Evolutionary conservation across 495 filamentous ascomycete species (phyloP).

Genomic region (Saxophila tyrrhenica): DNA sequence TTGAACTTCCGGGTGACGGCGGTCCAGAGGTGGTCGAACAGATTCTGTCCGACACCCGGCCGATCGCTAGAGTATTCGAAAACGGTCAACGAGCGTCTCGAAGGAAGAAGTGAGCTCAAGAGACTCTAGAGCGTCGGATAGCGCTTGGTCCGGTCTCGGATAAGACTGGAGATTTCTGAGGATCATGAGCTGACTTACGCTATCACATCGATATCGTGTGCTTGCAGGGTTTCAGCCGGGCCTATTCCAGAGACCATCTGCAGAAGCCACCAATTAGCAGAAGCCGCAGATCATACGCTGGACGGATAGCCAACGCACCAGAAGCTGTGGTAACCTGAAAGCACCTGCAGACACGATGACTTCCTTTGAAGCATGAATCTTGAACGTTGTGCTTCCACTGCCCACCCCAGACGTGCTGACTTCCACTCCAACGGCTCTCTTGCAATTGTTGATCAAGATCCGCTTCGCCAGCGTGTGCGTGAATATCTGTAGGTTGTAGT

Average conservation of each 20-base stretch:
- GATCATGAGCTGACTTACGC: too few species aligned
- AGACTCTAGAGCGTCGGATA: too few species aligned
- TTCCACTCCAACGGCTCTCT: conserved; percentile 37
- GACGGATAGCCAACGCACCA: too few species aligned
- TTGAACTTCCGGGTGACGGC: too few species aligned
- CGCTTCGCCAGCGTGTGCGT: conserved; percentile 30
- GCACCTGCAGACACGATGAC: conserved; percentile 47
- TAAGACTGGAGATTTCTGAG: too few species aligned
- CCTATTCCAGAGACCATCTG: conserved; percentile 26
- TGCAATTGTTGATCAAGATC: conserved; percentile 37
- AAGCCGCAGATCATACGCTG: too few species aligned
- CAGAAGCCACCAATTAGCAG: too few species aligned
- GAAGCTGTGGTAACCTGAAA: too few species aligned
- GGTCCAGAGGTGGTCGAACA: too few species aligned
- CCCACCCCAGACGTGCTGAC: conserved; percentile 30
- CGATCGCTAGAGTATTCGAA: conserved; percentile 9
- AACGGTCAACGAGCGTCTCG: conserved; percentile 2
- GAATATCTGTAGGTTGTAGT: conserved; percentile 28
- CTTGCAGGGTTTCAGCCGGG: background rate
- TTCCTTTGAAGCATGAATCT: conserved; percentile 38
- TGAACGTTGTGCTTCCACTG: conserved; percentile 24
- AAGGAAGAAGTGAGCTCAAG: too few species aligned
- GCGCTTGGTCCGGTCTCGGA: too few species aligned
- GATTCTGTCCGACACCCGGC: conserved; percentile 24
- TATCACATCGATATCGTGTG: background rate